phyloP scores from a whole-genome alignment of 139 green algal genomes.

The Chara braunii region DNA sequence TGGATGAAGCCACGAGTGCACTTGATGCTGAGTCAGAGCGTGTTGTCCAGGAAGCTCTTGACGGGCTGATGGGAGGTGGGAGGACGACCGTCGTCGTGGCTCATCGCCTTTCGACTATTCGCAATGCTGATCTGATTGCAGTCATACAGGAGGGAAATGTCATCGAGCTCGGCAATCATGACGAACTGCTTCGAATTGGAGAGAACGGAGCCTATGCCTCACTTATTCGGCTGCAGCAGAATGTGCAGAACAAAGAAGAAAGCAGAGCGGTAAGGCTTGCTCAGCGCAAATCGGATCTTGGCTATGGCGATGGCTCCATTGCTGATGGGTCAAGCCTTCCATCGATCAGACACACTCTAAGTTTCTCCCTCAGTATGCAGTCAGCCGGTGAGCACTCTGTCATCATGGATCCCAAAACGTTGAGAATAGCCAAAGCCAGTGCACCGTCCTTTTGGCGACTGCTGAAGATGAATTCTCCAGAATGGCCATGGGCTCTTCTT shows the following conservation, averaged over 20 bases:
- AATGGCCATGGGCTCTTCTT: too few species aligned
- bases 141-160: constrained; percentile 48
- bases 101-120: constrained; percentile 78
- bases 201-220: constrained; percentile 23
- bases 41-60: constrained; percentile 52
- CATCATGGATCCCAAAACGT: too few species aligned
- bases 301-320: too few species aligned
- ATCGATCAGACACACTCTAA: too few species aligned
- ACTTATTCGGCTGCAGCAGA: constrained; percentile 24
- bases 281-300: too few species aligned
- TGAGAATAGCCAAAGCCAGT: too few species aligned
- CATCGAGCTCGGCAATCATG: constrained; percentile 57
- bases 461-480: constrained; percentile 12
- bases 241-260: neutral
- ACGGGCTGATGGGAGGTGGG: constrained; percentile 60
- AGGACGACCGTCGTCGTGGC: constrained; percentile 84
- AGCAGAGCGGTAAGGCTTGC: too few species aligned
- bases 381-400: too few species aligned
- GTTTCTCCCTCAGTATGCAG: too few species aligned
- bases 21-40: constrained; percentile 71
- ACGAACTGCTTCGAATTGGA: constrained; percentile 38
- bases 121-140: constrained; percentile 69
- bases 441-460: too few species aligned
- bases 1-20: constrained; percentile 80
- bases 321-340: too few species aligned